Conservation (phyloP, 805 yeast genomes). For the Candida maltosa region DNA sequence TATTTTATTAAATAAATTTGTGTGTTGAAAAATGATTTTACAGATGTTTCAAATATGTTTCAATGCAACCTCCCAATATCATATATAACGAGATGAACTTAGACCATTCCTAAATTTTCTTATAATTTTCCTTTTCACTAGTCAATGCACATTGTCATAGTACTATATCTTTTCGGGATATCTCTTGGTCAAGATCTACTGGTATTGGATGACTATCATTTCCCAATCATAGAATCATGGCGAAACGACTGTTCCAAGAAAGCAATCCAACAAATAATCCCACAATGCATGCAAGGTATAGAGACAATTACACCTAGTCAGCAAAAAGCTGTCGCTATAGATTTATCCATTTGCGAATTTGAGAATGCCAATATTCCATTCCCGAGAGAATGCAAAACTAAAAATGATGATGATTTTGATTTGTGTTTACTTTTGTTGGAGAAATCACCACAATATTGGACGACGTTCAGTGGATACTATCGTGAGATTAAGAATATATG, state of each 20-base stretch:
- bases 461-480: constrained; percentile 66
- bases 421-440: constrained; percentile 42
- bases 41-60: too few species aligned
- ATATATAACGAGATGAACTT: too few species aligned
- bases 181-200: background rate
- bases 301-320: constrained; percentile 31
- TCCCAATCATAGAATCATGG: constrained; percentile 1
- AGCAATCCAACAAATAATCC: constrained; percentile 35
- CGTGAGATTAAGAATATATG: constrained; percentile 53
- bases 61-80: too few species aligned
- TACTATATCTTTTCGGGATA: too few species aligned
- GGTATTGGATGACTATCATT: background rate
- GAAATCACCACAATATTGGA: constrained; percentile 62
- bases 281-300: constrained; percentile 39
- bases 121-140: too few species aligned
- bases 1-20: too few species aligned
- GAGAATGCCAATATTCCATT: constrained; percentile 39
- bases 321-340: constrained; percentile 40
- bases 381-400: constrained; percentile 24
- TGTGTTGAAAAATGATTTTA: too few species aligned
- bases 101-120: too few species aligned
- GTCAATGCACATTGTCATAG: too few species aligned
- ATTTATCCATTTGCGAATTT: constrained; percentile 55
- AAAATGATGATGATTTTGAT: constrained; percentile 14
- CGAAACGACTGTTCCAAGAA: constrained; percentile 13